A percentile compares a stretch with the other conserved stretches of the same genome.
Conservation (phyloP, 345 rosid genomes). For the Diplotaxis tenuifolia region DNA sequence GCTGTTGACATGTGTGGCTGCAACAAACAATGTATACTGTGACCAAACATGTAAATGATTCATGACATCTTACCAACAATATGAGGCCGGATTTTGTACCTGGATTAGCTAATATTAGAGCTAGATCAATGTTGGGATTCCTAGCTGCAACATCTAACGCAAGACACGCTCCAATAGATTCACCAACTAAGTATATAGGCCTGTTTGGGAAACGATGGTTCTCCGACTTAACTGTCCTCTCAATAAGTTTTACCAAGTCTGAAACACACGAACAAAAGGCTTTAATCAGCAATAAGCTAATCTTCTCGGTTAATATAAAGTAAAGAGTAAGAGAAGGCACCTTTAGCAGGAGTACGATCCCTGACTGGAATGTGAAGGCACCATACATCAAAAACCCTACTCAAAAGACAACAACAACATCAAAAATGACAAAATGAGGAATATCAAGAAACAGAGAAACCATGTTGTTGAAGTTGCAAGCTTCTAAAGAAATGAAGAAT, state of each 20-base stretch:
- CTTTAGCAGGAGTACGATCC: slow-evolving; percentile 58
- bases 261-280: not conserved
- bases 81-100: slow-evolving; percentile 37
- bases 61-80: no score
- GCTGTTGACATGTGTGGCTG: slow-evolving; percentile 49
- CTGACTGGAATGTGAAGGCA: slow-evolving; percentile 64
- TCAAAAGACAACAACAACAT: not conserved
- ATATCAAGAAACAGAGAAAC: not conserved
- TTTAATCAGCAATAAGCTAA: not conserved
- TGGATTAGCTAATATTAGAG: slow-evolving; percentile 56
- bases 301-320: no score
- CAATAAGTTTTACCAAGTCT: slow-evolving; percentile 55
- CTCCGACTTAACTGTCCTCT: slow-evolving; percentile 46
- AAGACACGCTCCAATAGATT: slow-evolving; percentile 60
- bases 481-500: not conserved
- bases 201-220: slow-evolving; percentile 38
- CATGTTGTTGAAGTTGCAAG: no score
- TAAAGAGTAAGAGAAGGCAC: slow-evolving; percentile 19
- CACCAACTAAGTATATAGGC: slow-evolving; percentile 64
- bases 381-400: slow-evolving; percentile 66
- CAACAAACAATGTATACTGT: slow-evolving; percentile 2
- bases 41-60: no score
- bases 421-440: not conserved
- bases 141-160: slow-evolving; percentile 60
- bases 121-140: slow-evolving; percentile 50